Base-by-base conservation (phyloP, 352 stramenopile genomes). In the Globisporangium alternatum region DNA sequence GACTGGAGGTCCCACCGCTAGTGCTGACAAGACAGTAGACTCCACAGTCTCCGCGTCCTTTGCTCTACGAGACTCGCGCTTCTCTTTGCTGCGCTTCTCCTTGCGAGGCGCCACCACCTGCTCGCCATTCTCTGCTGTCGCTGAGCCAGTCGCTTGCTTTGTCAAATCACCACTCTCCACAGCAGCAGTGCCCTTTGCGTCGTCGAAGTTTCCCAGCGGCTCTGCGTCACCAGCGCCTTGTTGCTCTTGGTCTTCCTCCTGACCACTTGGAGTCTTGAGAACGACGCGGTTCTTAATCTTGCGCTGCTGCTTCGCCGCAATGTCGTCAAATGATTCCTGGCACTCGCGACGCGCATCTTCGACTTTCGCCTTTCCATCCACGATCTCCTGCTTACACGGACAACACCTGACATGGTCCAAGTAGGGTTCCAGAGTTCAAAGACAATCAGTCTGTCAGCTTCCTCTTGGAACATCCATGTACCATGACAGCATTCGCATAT, bases 361-460 rank as follows among this genome's bases (percentile, higher is more conserved):
- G 0, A 83, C 69, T 39, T 86, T 87, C 13, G 65, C 43, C 22
- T 76, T 74, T 5, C 51, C 67, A 25, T 66, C 56, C 1, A 64
- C 62, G 43, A 89, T 71, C 55, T 89, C 77, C 51, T 76, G 72
- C 28, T 73, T 71, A 62, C 80, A 89, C 17, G 80, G 76, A 57
- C 33, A 69, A 51, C 71, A 77, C 70, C 70, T 77, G 48, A 59
- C 5, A 28, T 9, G 8, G 6, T 37, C 31, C 5, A 7, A 37
- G 31, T 3, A 39, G 33, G 33, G 10, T 12, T 28, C 25, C 25
- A 28, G 25, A 39, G 10, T 39, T 8, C 25, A 62, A 21, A 15
- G 6, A 41, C 45, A 39, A 55, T 31, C 25, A 48, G 8, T 15
- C 43, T 30, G 17, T 60, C 8, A 59, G 25, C 39, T 13, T 33